Base-by-base conservation (phyloP, 352 stramenopile genomes). In the Globisporangium mamillatum region DNA sequence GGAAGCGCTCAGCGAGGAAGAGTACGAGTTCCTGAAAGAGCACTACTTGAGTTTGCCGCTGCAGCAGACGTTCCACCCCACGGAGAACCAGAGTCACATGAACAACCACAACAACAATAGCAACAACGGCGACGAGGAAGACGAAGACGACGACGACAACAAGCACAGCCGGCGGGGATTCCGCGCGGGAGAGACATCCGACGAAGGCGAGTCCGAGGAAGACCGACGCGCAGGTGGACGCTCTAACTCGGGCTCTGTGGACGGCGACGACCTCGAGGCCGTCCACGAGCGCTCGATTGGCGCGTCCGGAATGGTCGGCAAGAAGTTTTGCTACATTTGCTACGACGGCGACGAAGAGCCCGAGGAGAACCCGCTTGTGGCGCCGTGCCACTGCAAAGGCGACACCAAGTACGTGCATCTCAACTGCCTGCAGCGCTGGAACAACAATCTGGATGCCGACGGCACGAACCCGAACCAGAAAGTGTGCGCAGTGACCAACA, bases 381-480 rank as follows among this genome's bases (percentile, higher is more conserved):
- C 92, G 12, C 92, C 92, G 4, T 98, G 92, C 68, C 79, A 96
- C 60, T 98, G 92, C 74, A 97, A 97, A 65, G 91, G 92, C 27
- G 92, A 97, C 76, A 98, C 92, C 38, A 93, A 96, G 73, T 97
- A 96, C 69, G 87, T 97, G 9, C 92, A 98, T 53, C 69, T 98
- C n/a, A 85, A 97, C 64, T 98, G 92, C 63, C 79, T 98, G 20
- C 90, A 97, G 77, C 92, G 90, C 46, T 98, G 92, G 92, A 95
- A 98, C 77, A 93, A 94, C 69, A 95, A 95, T 60, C 48, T 93
- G 52, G 86, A 95, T 65, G 85, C 80, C 9, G 84, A 92, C 29
- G 85, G 84, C 3, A 84, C 71, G 38, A 93, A 91, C 57, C 84
- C 86, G 36, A 93, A 95, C 73, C 84, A 92, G 62, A 93, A 95